Percentiles rank a stretch among this genome's conserved stretches.
Conservation (phyloP, 257 asterid genomes). For the Jaltomata sinuosa region DNA sequence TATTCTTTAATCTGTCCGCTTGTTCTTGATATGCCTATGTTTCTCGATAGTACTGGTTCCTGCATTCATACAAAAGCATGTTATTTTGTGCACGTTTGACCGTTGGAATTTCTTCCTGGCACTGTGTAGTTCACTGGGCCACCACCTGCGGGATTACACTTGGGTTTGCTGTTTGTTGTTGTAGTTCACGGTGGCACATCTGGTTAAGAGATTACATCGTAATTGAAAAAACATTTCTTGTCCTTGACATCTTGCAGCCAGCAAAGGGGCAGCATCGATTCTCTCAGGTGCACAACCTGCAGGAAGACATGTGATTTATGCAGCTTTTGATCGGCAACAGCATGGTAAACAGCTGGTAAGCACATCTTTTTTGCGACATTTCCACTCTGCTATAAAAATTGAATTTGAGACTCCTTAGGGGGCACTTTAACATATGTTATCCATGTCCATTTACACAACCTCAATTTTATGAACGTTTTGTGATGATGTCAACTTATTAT, state of each 20-base stretch:
- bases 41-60: neutral
- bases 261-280: constrained; percentile 61
- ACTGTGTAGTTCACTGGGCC: neutral
- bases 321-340: constrained; percentile 82
- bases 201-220: neutral
- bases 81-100: neutral
- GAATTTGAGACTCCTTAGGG: neutral
- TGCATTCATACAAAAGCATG: neutral
- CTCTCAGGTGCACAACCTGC: constrained; percentile 54
- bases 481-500: neutral
- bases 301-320: constrained; percentile 65
- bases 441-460: neutral
- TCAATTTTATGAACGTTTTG: neutral
- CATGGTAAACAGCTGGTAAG: constrained; percentile 84
- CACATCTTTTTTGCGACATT: neutral
- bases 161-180: too few species aligned
- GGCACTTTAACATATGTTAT: neutral
- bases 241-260: constrained; percentile 32
- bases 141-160: too few species aligned
- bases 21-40: neutral
- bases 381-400: neutral
- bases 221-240: neutral
- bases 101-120: neutral
- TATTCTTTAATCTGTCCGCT: neutral
- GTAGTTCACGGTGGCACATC: too few species aligned